These are phyloP conservation scores for Irpex sp. DNA, from an alignment of 1,284 basidiomycete species.

Conservation along the genomic window DNA sequence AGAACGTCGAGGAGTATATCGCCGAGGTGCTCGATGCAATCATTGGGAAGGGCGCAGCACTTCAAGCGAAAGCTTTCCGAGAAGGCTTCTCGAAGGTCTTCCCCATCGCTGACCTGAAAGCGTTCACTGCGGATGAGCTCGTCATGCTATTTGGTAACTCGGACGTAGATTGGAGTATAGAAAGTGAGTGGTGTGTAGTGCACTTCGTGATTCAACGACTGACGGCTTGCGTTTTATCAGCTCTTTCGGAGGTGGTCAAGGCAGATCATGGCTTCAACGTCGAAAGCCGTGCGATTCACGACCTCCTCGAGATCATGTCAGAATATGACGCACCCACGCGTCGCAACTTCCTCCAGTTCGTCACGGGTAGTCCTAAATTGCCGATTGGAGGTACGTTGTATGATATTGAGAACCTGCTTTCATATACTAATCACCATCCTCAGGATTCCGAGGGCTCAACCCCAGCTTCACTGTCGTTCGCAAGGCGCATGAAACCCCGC, in stretches of 20 bases:
- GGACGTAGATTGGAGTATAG: conserved; percentile 90
- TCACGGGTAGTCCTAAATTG: conserved; percentile 91
- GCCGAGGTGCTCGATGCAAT: conserved; percentile 76
- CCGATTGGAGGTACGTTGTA: conserved; percentile 78
- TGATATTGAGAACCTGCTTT: too few species aligned
- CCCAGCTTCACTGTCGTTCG: conserved; percentile 95
- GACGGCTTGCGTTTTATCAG: conserved; percentile 38
- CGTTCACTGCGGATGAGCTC: conserved; percentile 92
- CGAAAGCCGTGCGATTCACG: conserved; percentile 85
- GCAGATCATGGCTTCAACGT: conserved; percentile 98
- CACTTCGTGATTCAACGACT: too few species aligned
- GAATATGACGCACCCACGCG: conserved; percentile 70
- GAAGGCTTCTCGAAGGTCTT: conserved; percentile 94
- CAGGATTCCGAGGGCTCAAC: conserved; percentile 92
- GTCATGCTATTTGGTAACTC: conserved; percentile 92
- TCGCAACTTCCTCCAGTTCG: conserved; percentile 92
- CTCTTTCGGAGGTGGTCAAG: conserved; percentile 87
- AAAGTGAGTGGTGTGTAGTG: conserved; percentile 59
- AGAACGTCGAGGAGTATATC: conserved; percentile 89
- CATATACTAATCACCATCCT: neutral
- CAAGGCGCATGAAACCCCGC: conserved; percentile 89
- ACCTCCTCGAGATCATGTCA: conserved; percentile 85
- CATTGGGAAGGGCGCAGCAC: conserved; percentile 67
- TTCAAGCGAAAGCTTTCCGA: conserved; percentile 81
- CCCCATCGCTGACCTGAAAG: conserved; percentile 83